Base-by-base conservation (phyloP, 2,329 filamentous ascomycete species). In the Periconia sp. region DNA sequence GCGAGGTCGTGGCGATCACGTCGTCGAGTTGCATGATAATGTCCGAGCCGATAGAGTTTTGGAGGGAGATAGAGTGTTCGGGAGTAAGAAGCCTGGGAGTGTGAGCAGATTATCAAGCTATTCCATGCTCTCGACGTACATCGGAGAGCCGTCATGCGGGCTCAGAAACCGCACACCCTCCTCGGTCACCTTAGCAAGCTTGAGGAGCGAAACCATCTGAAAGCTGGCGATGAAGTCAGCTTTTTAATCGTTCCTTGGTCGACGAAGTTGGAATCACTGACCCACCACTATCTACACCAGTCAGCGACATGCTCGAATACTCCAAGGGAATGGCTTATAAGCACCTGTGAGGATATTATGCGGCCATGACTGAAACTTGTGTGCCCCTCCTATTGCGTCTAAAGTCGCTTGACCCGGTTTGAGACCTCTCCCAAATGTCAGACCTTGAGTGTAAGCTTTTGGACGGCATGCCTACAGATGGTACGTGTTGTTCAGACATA, bases 1-100 rank as follows among this genome's bases (percentile, higher is more conserved):
- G 92, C 0, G 91, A 96, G 0, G 94, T 99, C 0, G 94, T 97
- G 21, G 91, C 92, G 37, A 99, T 87, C 11, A 99, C 95, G 70
- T 99, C 95, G 76, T 99, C 94, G 4, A 99, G 84, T 73, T 99
- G 95, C 95, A 99, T 99, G 56, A 97, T 96, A 59, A 99, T 97
- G 72, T 99, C 94, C 52, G 90, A 95, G 52, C 94, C 94, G 62
- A 99, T 99, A 40, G 87, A 92, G 72, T 99, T 97, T 69, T 99
- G 94, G 3, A 99, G 80, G 9, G 86, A 87, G 59, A 99, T 96
- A 1, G 94, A 97, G 74, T 97, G 92, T 70, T 99, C 95, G 0
- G 94, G 94, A 0, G 94, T 99, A 33, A 99, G 84, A 9, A 99
- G 84, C 79, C 79, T 82, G 17, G 29, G 23, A 38, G 26, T 6